Conservation (phyloP, 495 filamentous ascomycete genomes). For the Penicillium riverlandense region DNA sequence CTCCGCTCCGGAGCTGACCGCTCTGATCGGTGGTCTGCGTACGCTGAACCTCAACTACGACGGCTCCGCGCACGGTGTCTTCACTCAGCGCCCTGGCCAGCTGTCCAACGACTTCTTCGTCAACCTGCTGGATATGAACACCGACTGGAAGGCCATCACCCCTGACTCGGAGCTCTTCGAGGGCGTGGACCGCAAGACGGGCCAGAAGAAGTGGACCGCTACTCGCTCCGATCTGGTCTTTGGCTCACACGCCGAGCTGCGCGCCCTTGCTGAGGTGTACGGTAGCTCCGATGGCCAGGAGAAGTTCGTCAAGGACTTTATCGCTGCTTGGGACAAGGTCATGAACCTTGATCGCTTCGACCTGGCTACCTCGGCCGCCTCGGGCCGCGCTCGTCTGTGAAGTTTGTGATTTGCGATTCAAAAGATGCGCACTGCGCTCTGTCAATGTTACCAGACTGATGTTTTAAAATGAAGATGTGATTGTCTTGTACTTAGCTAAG, state of each 20-base stretch:
- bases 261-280: slow-evolving; percentile 62
- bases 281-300: slow-evolving; percentile 43
- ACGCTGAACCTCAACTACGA: slow-evolving; percentile 60
- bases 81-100: slow-evolving; percentile 55
- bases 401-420: background rate
- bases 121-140: slow-evolving; percentile 61
- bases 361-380: slow-evolving; percentile 17
- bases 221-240: slow-evolving; percentile 64
- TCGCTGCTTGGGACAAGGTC: slow-evolving; percentile 63
- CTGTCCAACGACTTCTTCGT: slow-evolving; percentile 73
- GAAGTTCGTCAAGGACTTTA: slow-evolving; percentile 64
- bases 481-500: too few species aligned
- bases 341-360: slow-evolving; percentile 66
- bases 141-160: slow-evolving; percentile 50
- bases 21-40: slow-evolving; percentile 60
- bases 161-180: slow-evolving; percentile 47
- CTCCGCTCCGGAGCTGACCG: slow-evolving; percentile 59
- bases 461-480: too few species aligned
- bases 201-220: slow-evolving; percentile 58
- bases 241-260: slow-evolving; percentile 63
- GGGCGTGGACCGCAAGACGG: slow-evolving; percentile 59
- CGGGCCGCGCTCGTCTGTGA: slow-evolving; percentile 20
- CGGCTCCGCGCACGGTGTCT: slow-evolving; percentile 52
- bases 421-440: too few species aligned
- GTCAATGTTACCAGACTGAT: too few species aligned